Conservation (phyloP, 2,329 filamentous ascomycete genomes). For the Colletotrichum gloeosporioides region DNA sequence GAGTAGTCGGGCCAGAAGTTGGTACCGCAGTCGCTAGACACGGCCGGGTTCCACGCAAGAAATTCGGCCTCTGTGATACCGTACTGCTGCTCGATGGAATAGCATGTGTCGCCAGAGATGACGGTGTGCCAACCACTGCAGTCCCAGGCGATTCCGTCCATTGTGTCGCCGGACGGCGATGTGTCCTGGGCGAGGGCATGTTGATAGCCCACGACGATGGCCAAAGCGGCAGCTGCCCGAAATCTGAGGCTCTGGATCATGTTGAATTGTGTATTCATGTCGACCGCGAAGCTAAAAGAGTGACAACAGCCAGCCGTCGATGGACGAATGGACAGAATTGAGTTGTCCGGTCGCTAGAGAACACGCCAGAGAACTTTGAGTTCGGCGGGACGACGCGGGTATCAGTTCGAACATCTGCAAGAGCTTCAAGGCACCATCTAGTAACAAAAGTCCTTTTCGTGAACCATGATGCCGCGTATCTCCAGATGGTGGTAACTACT, state of each 20-base stretch:
- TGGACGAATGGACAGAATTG: neutral
- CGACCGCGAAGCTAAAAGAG: neutral
- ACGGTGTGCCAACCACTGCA: conserved; percentile 18
- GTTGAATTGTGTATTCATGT: neutral
- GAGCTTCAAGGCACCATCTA: neutral
- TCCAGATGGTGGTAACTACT: neutral
- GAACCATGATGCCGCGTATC: neutral
- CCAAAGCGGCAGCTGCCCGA: neutral
- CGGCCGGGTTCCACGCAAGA: neutral
- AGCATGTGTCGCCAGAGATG: conserved; percentile 24
- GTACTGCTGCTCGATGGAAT: conserved; percentile 14
- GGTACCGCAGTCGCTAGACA: neutral
- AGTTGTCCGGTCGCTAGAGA: neutral
- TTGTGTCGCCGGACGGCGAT: neutral
- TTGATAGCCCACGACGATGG: neutral
- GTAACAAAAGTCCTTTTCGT: neutral
- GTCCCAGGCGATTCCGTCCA: neutral
- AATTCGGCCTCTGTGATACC: conserved; percentile 29
- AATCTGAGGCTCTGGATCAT: neutral
- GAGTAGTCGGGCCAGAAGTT: neutral
- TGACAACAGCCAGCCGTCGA: neutral
- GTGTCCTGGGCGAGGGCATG: neutral
- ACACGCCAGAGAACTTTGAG: neutral
- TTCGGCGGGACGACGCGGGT: neutral
- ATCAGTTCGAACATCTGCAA: neutral